Percentiles rank a stretch among this genome's conserved stretches.
These are phyloP conservation scores for Bolboschoenoplectus hybrid DNA, from an alignment of 202 grass and related monocot species.

Conservation along the genomic window DNA sequence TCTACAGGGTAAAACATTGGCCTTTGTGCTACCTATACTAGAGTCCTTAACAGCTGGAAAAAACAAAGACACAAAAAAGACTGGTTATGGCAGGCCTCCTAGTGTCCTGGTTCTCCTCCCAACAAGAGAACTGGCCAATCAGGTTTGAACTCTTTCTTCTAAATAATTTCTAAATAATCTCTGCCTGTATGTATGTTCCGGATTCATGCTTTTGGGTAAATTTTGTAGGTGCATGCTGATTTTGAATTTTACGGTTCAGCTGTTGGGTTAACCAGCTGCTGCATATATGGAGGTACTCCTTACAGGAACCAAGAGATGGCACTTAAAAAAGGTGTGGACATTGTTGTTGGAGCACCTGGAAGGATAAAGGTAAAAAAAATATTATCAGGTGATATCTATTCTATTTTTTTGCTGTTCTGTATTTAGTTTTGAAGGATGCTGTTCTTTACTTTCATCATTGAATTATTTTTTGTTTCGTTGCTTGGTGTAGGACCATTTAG, in stretches of 20 bases:
- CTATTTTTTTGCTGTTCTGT: background rate
- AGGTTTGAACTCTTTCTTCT: constrained; percentile 47
- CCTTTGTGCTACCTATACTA: constrained; percentile 93
- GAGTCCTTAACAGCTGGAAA: constrained; percentile 81
- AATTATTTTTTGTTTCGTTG: background rate
- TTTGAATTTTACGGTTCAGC: constrained; percentile 75
- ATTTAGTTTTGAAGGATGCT: background rate
- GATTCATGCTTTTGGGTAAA: constrained; percentile 30
- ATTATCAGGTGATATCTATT: background rate
- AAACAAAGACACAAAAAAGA: constrained; percentile 60
- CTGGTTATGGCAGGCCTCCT: constrained; percentile 64
- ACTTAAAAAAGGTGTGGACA: constrained; percentile 72
- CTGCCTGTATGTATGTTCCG: background rate
- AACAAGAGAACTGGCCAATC: constrained; percentile 91
- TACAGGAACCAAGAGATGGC: constrained; percentile 72
- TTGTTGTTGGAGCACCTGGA: constrained; percentile 95
- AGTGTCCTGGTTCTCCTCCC: constrained; percentile 87
- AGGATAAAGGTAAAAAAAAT: constrained; percentile 65
- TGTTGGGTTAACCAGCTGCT: constrained; percentile 74
- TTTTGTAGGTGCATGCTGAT: constrained; percentile 70
- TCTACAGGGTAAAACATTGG: constrained; percentile 85
- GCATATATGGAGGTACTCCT: constrained; percentile 80
- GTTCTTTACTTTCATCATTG: constrained; percentile 2
- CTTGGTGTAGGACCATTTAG: constrained; percentile 63
- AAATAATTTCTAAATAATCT: background rate